phyloP scores from a whole-genome alignment of 257 asterid species.

The Verbascum thapsus region DNA sequence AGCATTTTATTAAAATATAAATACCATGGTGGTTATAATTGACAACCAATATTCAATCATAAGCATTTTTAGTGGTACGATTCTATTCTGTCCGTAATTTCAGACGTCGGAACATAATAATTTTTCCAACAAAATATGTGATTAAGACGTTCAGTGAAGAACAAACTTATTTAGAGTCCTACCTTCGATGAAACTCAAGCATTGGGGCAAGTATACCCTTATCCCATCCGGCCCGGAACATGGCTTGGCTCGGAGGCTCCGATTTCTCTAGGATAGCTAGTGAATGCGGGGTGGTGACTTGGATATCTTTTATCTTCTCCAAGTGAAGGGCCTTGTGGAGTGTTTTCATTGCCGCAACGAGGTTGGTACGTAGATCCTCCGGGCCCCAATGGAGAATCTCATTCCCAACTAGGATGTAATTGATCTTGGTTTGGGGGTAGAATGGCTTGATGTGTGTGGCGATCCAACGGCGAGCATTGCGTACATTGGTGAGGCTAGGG shows the following conservation, averaged over 20 bases:
- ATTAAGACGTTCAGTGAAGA: no score
- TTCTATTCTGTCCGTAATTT: no score
- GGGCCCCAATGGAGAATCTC: slow-evolving; percentile 95
- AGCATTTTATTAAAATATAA: no score
- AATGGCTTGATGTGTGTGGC: slow-evolving; percentile 57
- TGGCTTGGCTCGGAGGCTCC: slow-evolving; percentile 64
- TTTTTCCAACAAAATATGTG: no score
- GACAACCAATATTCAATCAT: no score
- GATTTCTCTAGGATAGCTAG: slow-evolving; percentile 53
- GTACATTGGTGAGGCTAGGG: slow-evolving; percentile 46
- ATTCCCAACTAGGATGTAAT: slow-evolving; percentile 68
- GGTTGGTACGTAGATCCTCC: slow-evolving; percentile 46
- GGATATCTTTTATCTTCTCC: slow-evolving; percentile 39
- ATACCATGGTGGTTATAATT: no score
- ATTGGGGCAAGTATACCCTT: slow-evolving; percentile 53
- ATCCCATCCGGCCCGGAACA: slow-evolving; percentile 75
- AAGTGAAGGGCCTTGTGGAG: slow-evolving; percentile 50
- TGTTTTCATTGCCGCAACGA: slow-evolving; percentile 64
- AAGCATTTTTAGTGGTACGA: no score
- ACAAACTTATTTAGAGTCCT: no score
- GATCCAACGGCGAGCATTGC: slow-evolving; percentile 55
- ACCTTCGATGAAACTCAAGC: slow-evolving; percentile 48
- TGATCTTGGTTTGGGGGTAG: slow-evolving; percentile 62
- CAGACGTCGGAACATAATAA: no score
- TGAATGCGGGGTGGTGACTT: slow-evolving; percentile 46